Evolutionary conservation across 2,329 filamentous ascomycete species (phyloP).

Genomic region (Talaromyces albobiverticillius): DNA sequence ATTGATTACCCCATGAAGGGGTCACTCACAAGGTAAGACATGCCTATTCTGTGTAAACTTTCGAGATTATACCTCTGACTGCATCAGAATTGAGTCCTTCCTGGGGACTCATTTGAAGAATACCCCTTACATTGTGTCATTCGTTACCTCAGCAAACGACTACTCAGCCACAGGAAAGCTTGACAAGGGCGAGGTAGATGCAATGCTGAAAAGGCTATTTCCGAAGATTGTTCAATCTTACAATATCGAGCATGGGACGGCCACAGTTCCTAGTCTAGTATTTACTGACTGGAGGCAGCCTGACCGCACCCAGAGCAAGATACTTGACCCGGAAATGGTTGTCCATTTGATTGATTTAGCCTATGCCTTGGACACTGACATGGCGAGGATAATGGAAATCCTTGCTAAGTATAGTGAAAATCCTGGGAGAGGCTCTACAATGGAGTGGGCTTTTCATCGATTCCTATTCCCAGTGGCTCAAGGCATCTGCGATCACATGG

Average conservation of each 20-base stretch:
- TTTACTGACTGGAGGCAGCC: background rate
- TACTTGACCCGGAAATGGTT: background rate
- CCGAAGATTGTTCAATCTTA: background rate
- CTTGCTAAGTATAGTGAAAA: background rate
- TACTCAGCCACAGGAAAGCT: background rate
- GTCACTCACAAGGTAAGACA: constrained; percentile 1
- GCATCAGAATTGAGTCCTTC: background rate
- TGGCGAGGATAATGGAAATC: background rate
- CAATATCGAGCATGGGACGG: background rate
- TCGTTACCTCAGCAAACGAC: background rate
- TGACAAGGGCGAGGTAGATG: background rate
- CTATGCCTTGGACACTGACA: background rate
- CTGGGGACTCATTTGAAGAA: background rate
- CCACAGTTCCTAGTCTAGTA: background rate
- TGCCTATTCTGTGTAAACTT: no score
- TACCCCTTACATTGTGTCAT: constrained; percentile 3
- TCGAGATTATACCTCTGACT: background rate
- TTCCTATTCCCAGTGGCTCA: constrained; percentile 2
- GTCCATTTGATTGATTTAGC: background rate
- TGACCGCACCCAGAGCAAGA: background rate
- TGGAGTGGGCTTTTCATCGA: background rate
- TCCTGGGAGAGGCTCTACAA: background rate
- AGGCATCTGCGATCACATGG: background rate
- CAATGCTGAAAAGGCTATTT: background rate
- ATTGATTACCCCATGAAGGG: background rate